phyloP scores from a whole-genome alignment of 768 basidiomycete genomes.

The Naematelia aurantialba region DNA sequence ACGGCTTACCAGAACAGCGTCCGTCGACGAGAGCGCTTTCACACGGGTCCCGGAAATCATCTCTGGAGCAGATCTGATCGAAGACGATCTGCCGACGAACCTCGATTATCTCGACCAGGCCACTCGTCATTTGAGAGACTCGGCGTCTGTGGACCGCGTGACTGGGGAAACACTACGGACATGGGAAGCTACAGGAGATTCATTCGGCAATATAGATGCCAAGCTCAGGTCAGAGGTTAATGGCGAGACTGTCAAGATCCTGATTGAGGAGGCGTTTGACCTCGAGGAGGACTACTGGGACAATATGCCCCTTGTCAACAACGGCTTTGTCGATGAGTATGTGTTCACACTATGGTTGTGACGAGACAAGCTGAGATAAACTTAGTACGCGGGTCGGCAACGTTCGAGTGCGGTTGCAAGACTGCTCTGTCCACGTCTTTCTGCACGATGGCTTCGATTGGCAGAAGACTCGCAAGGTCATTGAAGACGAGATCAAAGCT shows the following conservation, averaged over 20 bases:
- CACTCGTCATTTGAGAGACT: conserved; percentile 55
- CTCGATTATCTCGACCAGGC: conserved; percentile 80
- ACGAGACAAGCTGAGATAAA: background rate
- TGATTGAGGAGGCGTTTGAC: conserved; percentile 63
- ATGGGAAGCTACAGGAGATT: conserved; percentile 25
- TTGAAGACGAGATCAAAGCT: conserved; percentile 81
- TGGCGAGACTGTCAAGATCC: conserved; percentile 80
- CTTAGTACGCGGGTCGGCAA: conserved; percentile 31
- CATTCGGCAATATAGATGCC: conserved; percentile 56
- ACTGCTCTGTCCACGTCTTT: conserved; percentile 64
- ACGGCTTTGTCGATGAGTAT: conserved; percentile 25
- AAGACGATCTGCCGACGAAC: conserved; percentile 86
- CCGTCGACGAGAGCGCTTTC: conserved; percentile 78
- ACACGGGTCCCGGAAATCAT: conserved; percentile 69
- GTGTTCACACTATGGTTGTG: conserved; percentile 7
- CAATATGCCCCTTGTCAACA: conserved; percentile 15
- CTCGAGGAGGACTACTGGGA: conserved; percentile 64
- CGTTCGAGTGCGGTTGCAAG: conserved; percentile 51
- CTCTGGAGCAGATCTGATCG: conserved; percentile 76
- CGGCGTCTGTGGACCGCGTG: conserved; percentile 61
- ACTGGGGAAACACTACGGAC: conserved; percentile 33
- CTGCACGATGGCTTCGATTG: conserved; percentile 97
- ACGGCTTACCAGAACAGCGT: conserved; percentile 27
- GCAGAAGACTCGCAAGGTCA: conserved; percentile 73
- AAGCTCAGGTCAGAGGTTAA: conserved; percentile 53